Conservation (phyloP, 2,329 filamentous ascomycete genomes). For the Epichloe gansuensis region DNA sequence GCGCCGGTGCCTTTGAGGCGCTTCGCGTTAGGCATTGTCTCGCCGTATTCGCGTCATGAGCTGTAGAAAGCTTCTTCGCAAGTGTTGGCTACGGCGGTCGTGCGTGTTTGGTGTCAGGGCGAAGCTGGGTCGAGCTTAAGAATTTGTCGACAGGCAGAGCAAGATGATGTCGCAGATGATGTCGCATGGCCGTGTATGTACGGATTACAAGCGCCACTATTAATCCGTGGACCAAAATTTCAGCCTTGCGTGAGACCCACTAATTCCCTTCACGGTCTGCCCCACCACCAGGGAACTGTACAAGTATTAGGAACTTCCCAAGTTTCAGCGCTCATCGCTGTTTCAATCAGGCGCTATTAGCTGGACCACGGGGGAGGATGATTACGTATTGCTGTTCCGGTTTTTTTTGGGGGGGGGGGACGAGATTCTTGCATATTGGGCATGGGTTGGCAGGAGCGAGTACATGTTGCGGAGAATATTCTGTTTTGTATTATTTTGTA, state of each 20-base stretch:
- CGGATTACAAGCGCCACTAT: not conserved
- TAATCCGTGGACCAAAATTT: slow-evolving; percentile 8
- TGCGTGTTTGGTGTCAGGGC: not conserved
- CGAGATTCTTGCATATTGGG: not conserved
- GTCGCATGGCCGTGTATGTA: not conserved
- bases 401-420: not conserved
- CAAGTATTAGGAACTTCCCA: no score
- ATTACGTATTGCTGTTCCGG: not conserved
- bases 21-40: slow-evolving; percentile 44
- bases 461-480: not conserved
- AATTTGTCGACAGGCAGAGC: not conserved
- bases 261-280: not conserved
- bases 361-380: not conserved
- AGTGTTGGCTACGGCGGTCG: not conserved
- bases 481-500: not conserved
- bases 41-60: slow-evolving; percentile 2
- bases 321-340: not conserved
- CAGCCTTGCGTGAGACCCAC: slow-evolving; percentile 12
- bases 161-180: not conserved
- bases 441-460: not conserved
- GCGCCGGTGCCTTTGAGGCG: slow-evolving; percentile 41
- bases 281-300: not conserved
- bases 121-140: not conserved
- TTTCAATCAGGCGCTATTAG: not conserved
- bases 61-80: not conserved